These are phyloP conservation scores for Leishmania aethiopica DNA, from an alignment of 208 protist species.

Conservation along the genomic window DNA sequence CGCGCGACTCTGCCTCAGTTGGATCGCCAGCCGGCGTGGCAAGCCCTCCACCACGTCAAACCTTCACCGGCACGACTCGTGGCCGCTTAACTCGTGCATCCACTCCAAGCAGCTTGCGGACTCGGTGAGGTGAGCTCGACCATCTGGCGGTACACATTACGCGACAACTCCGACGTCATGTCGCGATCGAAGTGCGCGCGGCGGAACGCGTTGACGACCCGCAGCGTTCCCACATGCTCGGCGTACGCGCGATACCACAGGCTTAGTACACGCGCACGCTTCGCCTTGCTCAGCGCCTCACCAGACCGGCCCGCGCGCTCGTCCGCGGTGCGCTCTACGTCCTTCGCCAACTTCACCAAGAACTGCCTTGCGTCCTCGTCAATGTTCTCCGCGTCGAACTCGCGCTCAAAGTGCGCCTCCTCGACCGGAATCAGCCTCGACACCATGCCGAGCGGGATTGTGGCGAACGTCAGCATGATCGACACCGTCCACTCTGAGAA, in stretches of 20 bases:
- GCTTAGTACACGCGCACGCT: constrained; percentile 46
- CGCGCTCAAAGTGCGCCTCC: constrained; percentile 44
- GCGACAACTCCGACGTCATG: constrained; percentile 26
- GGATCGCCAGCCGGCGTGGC: background rate
- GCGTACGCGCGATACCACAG: constrained; percentile 70
- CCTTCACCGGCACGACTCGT: background rate
- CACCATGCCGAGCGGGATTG: constrained; percentile 40
- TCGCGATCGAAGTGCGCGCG: constrained; percentile 30
- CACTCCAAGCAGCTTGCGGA: background rate
- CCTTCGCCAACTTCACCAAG: constrained; percentile 56
- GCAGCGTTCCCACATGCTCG: constrained; percentile 53
- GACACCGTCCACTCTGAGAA: constrained; percentile 51
- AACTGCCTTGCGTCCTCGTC: constrained; percentile 54
- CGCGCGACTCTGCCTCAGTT: background rate
- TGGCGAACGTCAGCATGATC: constrained; percentile 33
- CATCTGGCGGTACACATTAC: constrained; percentile 25
- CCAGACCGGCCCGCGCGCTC: constrained; percentile 33
- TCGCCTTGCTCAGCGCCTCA: constrained; percentile 47
- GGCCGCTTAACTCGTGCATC: background rate
- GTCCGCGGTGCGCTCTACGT: constrained; percentile 32
- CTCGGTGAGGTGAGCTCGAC: constrained; percentile 18
- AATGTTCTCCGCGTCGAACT: constrained; percentile 39
- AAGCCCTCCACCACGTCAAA: background rate
- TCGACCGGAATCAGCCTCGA: constrained; percentile 57
- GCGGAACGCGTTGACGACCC: constrained; percentile 69